phyloP scores from a whole-genome alignment of 441 rosid genomes.

The Jatropha podagrica region DNA sequence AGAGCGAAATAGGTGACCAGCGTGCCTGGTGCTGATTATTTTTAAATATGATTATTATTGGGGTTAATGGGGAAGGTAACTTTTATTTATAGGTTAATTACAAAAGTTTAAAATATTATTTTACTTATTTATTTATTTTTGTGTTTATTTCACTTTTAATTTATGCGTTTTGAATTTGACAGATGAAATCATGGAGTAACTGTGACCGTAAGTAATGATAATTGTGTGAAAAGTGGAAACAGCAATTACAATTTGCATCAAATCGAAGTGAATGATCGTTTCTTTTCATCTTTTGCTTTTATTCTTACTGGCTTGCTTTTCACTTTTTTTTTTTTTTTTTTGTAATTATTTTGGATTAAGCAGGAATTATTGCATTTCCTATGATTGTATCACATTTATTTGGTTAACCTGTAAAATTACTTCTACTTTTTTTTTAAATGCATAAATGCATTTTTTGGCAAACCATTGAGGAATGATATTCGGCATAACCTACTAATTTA shows the following conservation, averaged over 20 bases:
- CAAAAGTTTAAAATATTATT: background rate
- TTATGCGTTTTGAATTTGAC: background rate
- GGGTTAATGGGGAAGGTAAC: background rate
- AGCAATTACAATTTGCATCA: background rate
- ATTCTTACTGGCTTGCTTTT: background rate
- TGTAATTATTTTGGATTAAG: no score
- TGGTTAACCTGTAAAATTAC: no score
- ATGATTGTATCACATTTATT: no score
- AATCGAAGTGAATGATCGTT: background rate
- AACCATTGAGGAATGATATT: no score
- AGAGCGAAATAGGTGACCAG: conserved; percentile 13
- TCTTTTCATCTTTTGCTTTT: background rate
- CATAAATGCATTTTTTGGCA: no score
- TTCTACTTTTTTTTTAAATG: no score
- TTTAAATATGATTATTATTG: background rate
- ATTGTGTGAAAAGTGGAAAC: conserved; percentile 1
- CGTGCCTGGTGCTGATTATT: conserved; percentile 29
- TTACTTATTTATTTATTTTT: background rate
- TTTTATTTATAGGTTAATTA: background rate
- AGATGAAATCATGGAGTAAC: conserved; percentile 2
- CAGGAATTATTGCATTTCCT: no score
- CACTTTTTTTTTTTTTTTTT: background rate
- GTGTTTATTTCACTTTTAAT: background rate
- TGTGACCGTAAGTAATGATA: conserved; percentile 4
- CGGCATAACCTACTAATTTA: no score